phyloP scores from a whole-genome alignment of 495 filamentous ascomycete species.

The Zalerion maritima region DNA sequence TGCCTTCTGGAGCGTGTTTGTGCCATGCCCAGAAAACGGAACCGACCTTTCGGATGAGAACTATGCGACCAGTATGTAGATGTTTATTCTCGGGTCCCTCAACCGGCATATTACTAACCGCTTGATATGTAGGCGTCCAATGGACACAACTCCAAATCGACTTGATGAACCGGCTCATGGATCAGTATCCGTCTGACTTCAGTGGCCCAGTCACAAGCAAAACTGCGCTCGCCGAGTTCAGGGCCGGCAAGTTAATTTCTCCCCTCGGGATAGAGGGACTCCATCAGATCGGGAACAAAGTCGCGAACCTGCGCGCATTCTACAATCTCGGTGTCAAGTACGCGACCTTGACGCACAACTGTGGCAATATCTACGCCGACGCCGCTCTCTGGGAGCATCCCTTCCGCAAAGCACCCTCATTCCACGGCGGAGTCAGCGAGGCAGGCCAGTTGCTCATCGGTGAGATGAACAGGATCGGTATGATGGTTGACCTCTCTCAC shows the following conservation, averaged over 20 bases:
- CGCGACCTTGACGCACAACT: constrained; percentile 84
- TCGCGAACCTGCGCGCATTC: constrained; percentile 60
- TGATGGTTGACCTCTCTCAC: constrained; percentile 66
- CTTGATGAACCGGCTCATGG: constrained; percentile 52
- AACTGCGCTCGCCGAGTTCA: constrained; percentile 45
- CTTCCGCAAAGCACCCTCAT: constrained; percentile 30
- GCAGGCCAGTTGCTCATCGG: constrained; percentile 49
- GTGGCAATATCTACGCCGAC: constrained; percentile 82
- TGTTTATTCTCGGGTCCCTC: background rate
- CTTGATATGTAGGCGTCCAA: constrained; percentile 30
- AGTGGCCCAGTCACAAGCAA: constrained; percentile 40
- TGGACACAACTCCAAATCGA: constrained; percentile 75
- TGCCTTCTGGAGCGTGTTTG: constrained; percentile 85
- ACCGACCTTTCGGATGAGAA: constrained; percentile 58
- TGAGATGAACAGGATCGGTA: constrained; percentile 72
- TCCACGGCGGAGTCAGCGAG: constrained; percentile 51
- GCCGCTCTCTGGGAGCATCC: constrained; percentile 47
- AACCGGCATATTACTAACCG: background rate
- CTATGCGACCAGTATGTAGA: constrained; percentile 35
- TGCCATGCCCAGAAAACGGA: constrained; percentile 58
- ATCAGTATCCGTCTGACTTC: constrained; percentile 56
- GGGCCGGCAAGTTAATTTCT: constrained; percentile 37
- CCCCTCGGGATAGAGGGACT: constrained; percentile 82
- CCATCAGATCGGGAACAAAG: constrained; percentile 84
- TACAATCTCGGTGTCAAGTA: constrained; percentile 77